Percentiles rank a stretch among this genome's conserved stretches.
Evolutionary conservation across 2,329 filamentous ascomycete species (phyloP).

Genomic region (Rhinocladiella similis): DNA sequence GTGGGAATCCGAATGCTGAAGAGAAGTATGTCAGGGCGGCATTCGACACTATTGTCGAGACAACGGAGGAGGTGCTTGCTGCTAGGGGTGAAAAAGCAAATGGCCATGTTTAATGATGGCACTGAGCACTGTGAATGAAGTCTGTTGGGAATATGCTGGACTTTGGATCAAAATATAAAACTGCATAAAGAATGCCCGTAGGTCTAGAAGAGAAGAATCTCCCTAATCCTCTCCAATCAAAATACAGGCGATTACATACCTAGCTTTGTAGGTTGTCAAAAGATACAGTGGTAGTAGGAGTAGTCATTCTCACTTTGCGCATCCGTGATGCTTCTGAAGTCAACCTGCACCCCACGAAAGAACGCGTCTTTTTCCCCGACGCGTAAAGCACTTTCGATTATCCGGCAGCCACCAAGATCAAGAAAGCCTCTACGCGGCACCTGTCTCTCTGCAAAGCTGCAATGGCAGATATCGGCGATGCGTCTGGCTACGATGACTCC

Average conservation of each 20-base stretch:
- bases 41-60: constrained; percentile 70
- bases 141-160: too few species aligned
- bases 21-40: constrained; percentile 70
- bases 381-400: background rate
- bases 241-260: too few species aligned
- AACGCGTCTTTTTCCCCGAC: background rate
- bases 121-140: too few species aligned
- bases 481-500: constrained; percentile 55
- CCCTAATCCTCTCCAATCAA: too few species aligned
- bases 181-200: too few species aligned
- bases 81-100: constrained; percentile 6
- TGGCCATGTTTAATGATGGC: too few species aligned
- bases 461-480: constrained; percentile 8
- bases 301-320: background rate
- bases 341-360: background rate
- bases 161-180: too few species aligned
- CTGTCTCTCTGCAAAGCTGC: background rate
- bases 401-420: background rate
- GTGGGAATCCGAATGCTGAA: constrained; percentile 67
- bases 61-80: constrained; percentile 57
- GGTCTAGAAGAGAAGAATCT: too few species aligned
- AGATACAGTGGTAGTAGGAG: too few species aligned
- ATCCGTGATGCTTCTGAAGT: too few species aligned
- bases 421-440: too few species aligned
- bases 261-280: too few species aligned